Evolutionary conservation across 225 moss, liverwort and hornwort genomes (phyloP), one percentile per base, ranked within the genome.

Genomic region (Pseudisothecium myosuroides): DNA sequence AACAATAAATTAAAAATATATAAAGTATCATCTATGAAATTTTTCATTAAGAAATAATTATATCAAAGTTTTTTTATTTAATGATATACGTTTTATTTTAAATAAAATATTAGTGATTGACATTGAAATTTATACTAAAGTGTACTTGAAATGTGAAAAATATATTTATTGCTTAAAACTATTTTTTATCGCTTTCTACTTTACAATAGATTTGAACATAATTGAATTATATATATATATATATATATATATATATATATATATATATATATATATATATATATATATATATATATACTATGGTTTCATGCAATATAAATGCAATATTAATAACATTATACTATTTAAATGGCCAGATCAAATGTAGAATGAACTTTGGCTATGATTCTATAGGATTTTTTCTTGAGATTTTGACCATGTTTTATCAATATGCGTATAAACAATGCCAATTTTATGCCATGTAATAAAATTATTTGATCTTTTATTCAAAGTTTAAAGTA

Each of bases 221-320:
- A 22, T 23, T 52, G 5, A 76, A 45, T 0, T 34, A 2, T n/a
- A n/a, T n/a, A n/a, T n/a, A n/a, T n/a, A n/a, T n/a, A n/a, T n/a
- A n/a, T n/a, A n/a, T n/a, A n/a, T n/a, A n/a, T n/a, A n/a, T n/a
- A n/a, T n/a, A n/a, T n/a, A n/a, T n/a, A n/a, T n/a, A n/a, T n/a
- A n/a, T n/a, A n/a, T n/a, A n/a, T n/a, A n/a, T n/a, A n/a, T n/a
- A n/a, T n/a, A n/a, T n/a, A n/a, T n/a, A n/a, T n/a, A n/a, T n/a
- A n/a, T n/a, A n/a, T n/a, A n/a, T n/a, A n/a, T n/a, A n/a, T n/a
- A n/a, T n/a, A n/a, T n/a, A n/a, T n/a, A n/a, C n/a, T n/a, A n/a
- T n/a, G 3, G 8, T 15, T 76, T 22, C 5, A 36, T 14, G 5
- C 0, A 1, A 0, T 22, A 22, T 14, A 22, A 36, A 9, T 36